Percentiles rank a stretch among this genome's conserved stretches.
These are phyloP conservation scores for Cicer cuneatum DNA, from an alignment of 306 rosid species.

Conservation along the genomic window DNA sequence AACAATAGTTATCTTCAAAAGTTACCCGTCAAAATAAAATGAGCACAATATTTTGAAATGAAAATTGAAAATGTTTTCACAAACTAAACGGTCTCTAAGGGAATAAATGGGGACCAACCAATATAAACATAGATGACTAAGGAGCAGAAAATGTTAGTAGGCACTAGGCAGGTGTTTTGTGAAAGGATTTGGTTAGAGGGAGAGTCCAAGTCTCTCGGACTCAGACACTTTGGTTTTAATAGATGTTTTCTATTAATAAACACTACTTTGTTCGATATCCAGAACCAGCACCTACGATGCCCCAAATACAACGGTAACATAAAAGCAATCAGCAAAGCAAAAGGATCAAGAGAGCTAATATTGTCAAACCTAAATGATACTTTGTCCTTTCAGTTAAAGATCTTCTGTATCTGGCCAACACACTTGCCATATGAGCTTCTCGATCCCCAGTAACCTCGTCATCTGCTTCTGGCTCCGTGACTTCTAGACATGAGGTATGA, in stretches of 20 bases:
- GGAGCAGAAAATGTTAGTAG: neutral
- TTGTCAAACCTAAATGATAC: constrained; percentile 69
- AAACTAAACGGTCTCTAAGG: too few species aligned
- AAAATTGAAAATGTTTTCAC: too few species aligned
- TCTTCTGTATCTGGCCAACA: constrained; percentile 74
- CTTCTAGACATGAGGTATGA: constrained; percentile 70
- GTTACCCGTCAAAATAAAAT: too few species aligned
- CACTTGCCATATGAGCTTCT: constrained; percentile 88
- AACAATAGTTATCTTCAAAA: too few species aligned
- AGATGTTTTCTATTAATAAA: neutral
- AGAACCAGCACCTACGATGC: too few species aligned
- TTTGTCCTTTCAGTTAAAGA: constrained; percentile 81
- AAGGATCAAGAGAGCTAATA: constrained; percentile 11
- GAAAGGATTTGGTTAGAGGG: neutral
- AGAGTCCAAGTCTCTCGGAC: neutral
- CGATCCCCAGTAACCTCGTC: constrained; percentile 86
- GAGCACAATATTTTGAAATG: too few species aligned
- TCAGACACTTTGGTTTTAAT: neutral
- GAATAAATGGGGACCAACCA: neutral
- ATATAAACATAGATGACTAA: neutral
- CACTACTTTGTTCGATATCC: neutral
- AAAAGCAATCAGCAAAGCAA: constrained; percentile 27
- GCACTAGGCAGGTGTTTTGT: neutral
- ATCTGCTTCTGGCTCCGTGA: constrained; percentile 81
- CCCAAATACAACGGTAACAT: neutral